These are phyloP conservation scores for Yarrowia sp. DNA, from an alignment of 805 yeast species.

Conservation along the genomic window DNA sequence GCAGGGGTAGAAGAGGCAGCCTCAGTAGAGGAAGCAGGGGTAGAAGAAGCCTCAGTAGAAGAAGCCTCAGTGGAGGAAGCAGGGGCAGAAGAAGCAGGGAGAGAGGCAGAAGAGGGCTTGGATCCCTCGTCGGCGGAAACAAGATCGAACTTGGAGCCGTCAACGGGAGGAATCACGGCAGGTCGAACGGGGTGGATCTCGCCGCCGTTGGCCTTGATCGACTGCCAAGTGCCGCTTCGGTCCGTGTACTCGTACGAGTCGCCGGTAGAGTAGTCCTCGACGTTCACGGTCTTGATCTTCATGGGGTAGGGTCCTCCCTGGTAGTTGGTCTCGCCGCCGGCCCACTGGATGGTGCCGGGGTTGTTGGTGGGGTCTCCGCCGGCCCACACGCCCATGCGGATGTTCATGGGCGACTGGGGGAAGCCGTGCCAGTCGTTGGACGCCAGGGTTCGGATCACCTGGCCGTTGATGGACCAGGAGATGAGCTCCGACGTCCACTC, in stretches of 20 bases:
- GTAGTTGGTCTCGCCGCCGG: constrained; percentile 62
- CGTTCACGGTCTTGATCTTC: constrained; percentile 56
- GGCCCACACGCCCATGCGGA: constrained; percentile 59
- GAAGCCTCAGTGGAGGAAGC: not conserved
- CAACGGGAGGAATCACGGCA: constrained; percentile 8
- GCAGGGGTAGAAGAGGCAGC: not conserved
- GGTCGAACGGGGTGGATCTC: constrained; percentile 50
- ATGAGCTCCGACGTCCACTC: constrained; percentile 74
- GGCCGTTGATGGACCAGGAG: constrained; percentile 73
- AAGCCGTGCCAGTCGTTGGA: constrained; percentile 61
- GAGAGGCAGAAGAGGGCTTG: not conserved
- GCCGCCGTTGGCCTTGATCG: constrained; percentile 46
- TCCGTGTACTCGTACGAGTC: constrained; percentile 44
- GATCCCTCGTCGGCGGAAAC: not conserved
- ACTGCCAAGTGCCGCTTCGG: constrained; percentile 42
- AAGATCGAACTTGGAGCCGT: not conserved
- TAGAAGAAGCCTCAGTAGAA: not conserved
- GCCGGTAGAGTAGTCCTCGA: constrained; percentile 58
- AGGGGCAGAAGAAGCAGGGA: not conserved
- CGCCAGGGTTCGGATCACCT: constrained; percentile 58
- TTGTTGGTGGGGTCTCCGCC: constrained; percentile 51
- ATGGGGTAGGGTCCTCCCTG: constrained; percentile 51
- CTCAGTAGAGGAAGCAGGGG: not conserved
- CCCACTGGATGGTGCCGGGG: constrained; percentile 68
- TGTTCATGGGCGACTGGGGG: constrained; percentile 86